Percentiles rank a stretch among this genome's conserved stretches.
These are phyloP conservation scores for Sclerotinia minor DNA, from an alignment of 2,329 filamentous ascomycete genomes.

Conservation along the genomic window DNA sequence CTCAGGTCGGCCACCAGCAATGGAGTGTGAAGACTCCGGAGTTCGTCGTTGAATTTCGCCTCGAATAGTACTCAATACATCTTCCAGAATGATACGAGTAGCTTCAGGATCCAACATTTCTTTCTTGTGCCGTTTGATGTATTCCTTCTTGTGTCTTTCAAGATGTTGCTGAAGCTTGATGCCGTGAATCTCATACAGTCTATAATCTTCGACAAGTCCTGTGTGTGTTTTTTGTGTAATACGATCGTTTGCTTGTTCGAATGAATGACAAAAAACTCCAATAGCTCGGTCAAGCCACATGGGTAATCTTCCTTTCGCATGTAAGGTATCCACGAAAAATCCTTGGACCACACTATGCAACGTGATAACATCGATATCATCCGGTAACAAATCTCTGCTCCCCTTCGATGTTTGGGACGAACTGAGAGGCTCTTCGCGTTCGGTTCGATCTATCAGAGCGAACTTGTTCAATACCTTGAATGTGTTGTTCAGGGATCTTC, in stretches of 20 bases:
- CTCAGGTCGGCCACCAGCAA: slow-evolving; percentile 43
- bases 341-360: slow-evolving; percentile 55
- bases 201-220: slow-evolving; percentile 54
- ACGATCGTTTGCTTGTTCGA: slow-evolving; percentile 48
- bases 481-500: slow-evolving; percentile 47
- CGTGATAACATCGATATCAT: slow-evolving; percentile 52
- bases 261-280: slow-evolving; percentile 52
- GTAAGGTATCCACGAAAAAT: slow-evolving; percentile 52
- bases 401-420: slow-evolving; percentile 38
- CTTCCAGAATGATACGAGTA: slow-evolving; percentile 43
- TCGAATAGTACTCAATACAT: slow-evolving; percentile 45
- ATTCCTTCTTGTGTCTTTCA: slow-evolving; percentile 43
- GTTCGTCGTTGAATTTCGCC: slow-evolving; percentile 48
- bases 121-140: slow-evolving; percentile 32
- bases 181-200: slow-evolving; percentile 54
- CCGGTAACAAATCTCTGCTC: slow-evolving; percentile 47
- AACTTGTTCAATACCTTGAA: slow-evolving; percentile 54
- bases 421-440: slow-evolving; percentile 41
- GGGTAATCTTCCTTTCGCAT: slow-evolving; percentile 44
- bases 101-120: slow-evolving; percentile 33
- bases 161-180: slow-evolving; percentile 49
- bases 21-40: slow-evolving; percentile 45
- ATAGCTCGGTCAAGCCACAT: slow-evolving; percentile 54
- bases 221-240: slow-evolving; percentile 47
- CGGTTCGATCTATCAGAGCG: slow-evolving; percentile 53